These are phyloP conservation scores for Protomyces inundatus DNA, from an alignment of 1,139 yeast genomes.

Conservation along the genomic window DNA sequence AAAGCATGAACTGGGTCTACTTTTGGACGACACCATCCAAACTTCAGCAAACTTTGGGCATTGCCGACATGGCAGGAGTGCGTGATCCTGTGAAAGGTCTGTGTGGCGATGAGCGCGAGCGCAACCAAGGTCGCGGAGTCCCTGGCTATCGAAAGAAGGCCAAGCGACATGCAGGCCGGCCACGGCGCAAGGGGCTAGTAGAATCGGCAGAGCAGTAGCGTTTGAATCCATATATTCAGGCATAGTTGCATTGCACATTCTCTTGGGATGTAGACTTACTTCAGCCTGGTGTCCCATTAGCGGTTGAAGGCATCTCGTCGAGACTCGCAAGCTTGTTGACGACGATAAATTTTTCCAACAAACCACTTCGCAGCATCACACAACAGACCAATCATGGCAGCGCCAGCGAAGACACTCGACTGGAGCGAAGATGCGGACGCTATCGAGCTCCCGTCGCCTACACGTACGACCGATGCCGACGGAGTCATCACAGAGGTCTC, in stretches of 20 bases:
- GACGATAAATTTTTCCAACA: no score
- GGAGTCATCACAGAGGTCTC: constrained; percentile 64
- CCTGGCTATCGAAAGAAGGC: constrained; percentile 14
- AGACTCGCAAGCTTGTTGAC: no score
- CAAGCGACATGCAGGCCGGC: constrained; percentile 14
- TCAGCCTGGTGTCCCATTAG: no score
- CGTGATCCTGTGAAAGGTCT: constrained; percentile 16
- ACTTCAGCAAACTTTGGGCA: background rate
- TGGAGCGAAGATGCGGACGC: constrained; percentile 26
- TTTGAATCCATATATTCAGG: no score
- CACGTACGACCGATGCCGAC: constrained; percentile 72
- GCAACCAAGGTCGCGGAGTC: constrained; percentile 6
- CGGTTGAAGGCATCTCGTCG: no score
- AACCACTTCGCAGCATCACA: no score
- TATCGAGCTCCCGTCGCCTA: constrained; percentile 22
- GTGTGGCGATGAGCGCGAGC: constrained; percentile 18
- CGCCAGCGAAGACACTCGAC: constrained; percentile 21
- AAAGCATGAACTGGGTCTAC: constrained; percentile 16
- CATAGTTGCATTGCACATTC: no score
- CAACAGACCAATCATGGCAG: background rate
- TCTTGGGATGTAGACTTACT: no score
- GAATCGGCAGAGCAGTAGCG: no score
- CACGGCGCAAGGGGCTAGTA: constrained; percentile 5
- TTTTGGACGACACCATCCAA: constrained; percentile 18
- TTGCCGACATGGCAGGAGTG: constrained; percentile 7